These are phyloP conservation scores for Chaetomiaceae sp. DNA, from an alignment of 2,329 filamentous ascomycete species.

Conservation along the genomic window DNA sequence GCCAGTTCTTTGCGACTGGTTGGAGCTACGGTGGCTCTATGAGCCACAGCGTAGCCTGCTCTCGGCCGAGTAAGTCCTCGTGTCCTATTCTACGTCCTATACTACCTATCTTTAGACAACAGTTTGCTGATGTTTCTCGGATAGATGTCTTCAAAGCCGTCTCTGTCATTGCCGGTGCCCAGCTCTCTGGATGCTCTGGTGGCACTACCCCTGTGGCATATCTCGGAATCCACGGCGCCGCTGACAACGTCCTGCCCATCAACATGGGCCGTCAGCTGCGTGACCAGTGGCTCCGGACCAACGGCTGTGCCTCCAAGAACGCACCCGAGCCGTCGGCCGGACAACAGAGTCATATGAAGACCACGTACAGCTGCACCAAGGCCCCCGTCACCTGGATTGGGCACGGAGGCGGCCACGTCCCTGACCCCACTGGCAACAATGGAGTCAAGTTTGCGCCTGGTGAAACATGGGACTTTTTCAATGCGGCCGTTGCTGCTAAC, in stretches of 20 bases:
- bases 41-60: slow-evolving; percentile 38
- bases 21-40: slow-evolving; percentile 43
- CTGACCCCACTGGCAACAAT: slow-evolving; percentile 16
- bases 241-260: slow-evolving; percentile 18
- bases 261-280: slow-evolving; percentile 16
- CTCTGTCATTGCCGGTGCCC: slow-evolving; percentile 12
- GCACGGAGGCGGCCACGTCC: slow-evolving; percentile 23
- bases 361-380: slow-evolving; percentile 16
- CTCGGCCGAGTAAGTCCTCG: slow-evolving; percentile 28
- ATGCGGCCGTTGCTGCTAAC: slow-evolving; percentile 5
- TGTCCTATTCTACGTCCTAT: neutral
- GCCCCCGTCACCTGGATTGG: slow-evolving; percentile 22
- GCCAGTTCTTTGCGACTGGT: slow-evolving; percentile 39
- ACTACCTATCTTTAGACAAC: neutral
- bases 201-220: slow-evolving; percentile 19
- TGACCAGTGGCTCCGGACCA: slow-evolving; percentile 18
- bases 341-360: slow-evolving; percentile 17
- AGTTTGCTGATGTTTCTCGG: no score
- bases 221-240: slow-evolving; percentile 18
- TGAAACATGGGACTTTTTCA: slow-evolving; percentile 23
- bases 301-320: slow-evolving; percentile 17
- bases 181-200: slow-evolving; percentile 15
- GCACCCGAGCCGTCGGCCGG: slow-evolving; percentile 13
- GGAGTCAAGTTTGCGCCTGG: slow-evolving; percentile 19
- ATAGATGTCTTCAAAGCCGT: slow-evolving; percentile 36